phyloP scores from a whole-genome alignment of 2,329 filamentous ascomycete species.

The Fusarium clavum region DNA sequence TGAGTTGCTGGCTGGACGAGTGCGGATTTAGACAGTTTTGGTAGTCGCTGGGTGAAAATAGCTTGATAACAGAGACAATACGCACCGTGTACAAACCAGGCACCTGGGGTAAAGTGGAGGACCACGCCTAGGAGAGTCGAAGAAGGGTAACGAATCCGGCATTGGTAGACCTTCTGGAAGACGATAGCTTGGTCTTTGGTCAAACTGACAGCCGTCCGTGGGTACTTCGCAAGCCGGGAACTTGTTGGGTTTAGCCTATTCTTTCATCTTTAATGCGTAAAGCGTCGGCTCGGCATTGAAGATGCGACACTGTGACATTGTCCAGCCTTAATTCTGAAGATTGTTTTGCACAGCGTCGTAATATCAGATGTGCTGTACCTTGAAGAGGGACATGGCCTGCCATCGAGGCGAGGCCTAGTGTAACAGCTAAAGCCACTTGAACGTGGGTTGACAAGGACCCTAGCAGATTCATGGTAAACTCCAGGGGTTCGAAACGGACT shows the following conservation, averaged over 20 bases:
- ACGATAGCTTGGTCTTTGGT: slow-evolving; percentile 18
- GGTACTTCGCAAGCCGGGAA: slow-evolving; percentile 29
- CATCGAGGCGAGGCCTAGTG: slow-evolving; percentile 37
- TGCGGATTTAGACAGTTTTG: slow-evolving; percentile 18
- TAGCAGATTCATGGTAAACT: slow-evolving; percentile 31
- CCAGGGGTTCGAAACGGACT: slow-evolving; percentile 34
- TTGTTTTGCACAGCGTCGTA: slow-evolving; percentile 33
- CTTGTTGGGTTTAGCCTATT: slow-evolving; percentile 23
- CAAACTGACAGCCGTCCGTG: slow-evolving; percentile 8
- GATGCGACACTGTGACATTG: slow-evolving; percentile 20
- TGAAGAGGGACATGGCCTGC: slow-evolving; percentile 1
- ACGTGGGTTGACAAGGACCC: slow-evolving; percentile 37
- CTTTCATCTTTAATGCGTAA: slow-evolving; percentile 18
- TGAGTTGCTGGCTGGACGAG: slow-evolving; percentile 11
- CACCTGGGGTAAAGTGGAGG: slow-evolving; percentile 47
- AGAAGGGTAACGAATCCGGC: slow-evolving; percentile 35
- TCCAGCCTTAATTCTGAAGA: slow-evolving; percentile 28
- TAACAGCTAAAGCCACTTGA: slow-evolving; percentile 29
- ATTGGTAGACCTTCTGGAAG: slow-evolving; percentile 42
- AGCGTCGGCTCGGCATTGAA: slow-evolving; percentile 21
- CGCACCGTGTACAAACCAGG: slow-evolving; percentile 38
- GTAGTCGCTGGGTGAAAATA: slow-evolving; percentile 38
- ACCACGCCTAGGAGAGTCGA: slow-evolving; percentile 24
- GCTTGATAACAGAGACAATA: slow-evolving; percentile 38
- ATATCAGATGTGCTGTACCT: slow-evolving; percentile 1